Conservation (phyloP, 768 basidiomycete species). For the Podaxis sp. region DNA sequence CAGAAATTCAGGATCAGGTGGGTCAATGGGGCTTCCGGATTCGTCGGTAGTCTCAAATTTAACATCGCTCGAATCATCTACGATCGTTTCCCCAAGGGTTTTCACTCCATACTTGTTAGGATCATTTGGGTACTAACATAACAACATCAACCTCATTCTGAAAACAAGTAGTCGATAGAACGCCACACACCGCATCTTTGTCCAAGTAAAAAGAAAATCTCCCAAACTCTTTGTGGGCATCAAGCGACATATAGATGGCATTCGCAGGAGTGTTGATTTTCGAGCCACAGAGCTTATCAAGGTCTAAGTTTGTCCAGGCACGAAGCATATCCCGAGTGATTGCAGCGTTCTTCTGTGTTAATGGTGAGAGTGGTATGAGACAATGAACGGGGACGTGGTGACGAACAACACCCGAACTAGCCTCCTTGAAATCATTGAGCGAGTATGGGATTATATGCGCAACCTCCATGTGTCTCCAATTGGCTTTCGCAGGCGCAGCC, state of each 20-base stretch:
- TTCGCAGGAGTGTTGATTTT: constrained; percentile 21
- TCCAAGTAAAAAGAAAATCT: constrained; percentile 16
- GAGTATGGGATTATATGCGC: background rate
- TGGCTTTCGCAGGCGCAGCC: background rate
- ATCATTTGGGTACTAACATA: no score
- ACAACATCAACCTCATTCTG: background rate
- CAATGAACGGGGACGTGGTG: no score
- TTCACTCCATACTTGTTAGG: constrained; percentile 19
- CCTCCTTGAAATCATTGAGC: no score
- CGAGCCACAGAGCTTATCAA: constrained; percentile 9
- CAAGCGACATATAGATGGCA: constrained; percentile 18
- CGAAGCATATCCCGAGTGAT: constrained; percentile 17
- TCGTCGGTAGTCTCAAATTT: constrained; percentile 15
- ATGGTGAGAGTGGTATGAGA: constrained; percentile 6
- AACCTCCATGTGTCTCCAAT: constrained; percentile 11
- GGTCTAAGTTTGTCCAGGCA: constrained; percentile 20
- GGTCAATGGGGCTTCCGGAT: constrained; percentile 2
- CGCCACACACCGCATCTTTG: constrained; percentile 10
- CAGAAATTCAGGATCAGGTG: constrained; percentile 22
- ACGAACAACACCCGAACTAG: no score
- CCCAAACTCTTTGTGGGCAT: constrained; percentile 13
- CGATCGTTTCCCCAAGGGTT: background rate
- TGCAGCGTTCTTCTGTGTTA: constrained; percentile 9
- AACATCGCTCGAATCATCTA: constrained; percentile 6
- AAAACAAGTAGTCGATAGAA: background rate